Conservation (phyloP, 208 protist species). For the Crithidia brevicula region DNA sequence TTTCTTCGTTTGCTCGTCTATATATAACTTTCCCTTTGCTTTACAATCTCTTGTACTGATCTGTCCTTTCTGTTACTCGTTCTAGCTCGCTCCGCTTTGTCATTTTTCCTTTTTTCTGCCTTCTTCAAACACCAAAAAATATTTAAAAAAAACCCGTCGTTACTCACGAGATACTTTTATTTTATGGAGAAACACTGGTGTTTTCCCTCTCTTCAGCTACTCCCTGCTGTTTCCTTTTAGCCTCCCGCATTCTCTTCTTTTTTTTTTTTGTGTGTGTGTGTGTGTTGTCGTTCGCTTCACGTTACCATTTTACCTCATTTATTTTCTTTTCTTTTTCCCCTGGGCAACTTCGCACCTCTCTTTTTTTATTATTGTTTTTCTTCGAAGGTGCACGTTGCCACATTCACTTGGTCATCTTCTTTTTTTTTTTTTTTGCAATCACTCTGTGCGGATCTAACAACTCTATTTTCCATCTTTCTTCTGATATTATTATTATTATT, state of each 20-base stretch:
- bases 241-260: not conserved
- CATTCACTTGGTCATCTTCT: not conserved
- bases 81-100: no score
- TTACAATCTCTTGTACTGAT: no score
- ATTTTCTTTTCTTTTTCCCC: not conserved
- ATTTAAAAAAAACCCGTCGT: no score
- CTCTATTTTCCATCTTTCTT: not conserved
- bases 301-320: not conserved
- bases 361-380: not conserved
- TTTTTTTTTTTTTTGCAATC: not conserved
- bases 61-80: no score
- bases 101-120: no score
- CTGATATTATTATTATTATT: constrained; percentile 3
- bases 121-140: no score
- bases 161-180: no score
- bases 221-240: constrained; percentile 7
- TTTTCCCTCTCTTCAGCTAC: not conserved
- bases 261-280: constrained; percentile 9
- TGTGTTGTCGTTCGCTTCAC: not conserved
- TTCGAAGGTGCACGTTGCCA: not conserved
- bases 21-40: no score
- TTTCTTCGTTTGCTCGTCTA: no score
- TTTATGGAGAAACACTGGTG: no score
- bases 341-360: not conserved
- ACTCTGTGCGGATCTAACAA: no score